Percentiles rank a stretch among this genome's conserved stretches.
phyloP scores from a whole-genome alignment of 1,284 basidiomycete genomes.

The Trichosporon ovoides region DNA sequence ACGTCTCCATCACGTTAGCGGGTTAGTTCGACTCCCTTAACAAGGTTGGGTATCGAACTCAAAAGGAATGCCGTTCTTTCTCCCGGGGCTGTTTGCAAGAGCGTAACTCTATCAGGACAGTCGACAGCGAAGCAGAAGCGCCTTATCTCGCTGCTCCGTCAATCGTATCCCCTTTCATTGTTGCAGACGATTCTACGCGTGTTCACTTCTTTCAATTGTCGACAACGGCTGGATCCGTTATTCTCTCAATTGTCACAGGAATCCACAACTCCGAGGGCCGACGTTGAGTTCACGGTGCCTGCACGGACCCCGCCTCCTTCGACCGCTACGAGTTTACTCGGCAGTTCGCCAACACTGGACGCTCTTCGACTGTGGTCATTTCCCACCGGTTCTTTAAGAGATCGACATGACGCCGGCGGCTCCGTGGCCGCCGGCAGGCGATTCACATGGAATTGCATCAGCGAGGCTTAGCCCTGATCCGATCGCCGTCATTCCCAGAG shows the following conservation, averaged over 20 bases:
- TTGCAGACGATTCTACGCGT: neutral
- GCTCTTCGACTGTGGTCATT: no score
- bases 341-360: neutral
- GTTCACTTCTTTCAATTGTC: neutral
- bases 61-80: neutral
- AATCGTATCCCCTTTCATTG: neutral
- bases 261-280: no score
- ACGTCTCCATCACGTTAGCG: conserved; percentile 4
- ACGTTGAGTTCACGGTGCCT: no score
- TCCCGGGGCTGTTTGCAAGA: neutral
- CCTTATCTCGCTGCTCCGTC: neutral
- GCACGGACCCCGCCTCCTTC: no score
- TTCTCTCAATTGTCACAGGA: no score
- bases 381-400: neutral
- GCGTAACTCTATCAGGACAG: neutral
- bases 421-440: neutral
- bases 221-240: no score
- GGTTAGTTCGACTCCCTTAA: neutral
- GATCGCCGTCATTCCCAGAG: no score
- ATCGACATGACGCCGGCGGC: neutral
- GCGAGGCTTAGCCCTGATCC: neutral
- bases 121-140: neutral
- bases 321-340: neutral
- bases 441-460: neutral
- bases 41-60: conserved; percentile 3